A percentile compares a stretch with the other conserved stretches of the same genome.
phyloP scores from a whole-genome alignment of 2,329 filamentous ascomycete genomes.

The Sarocladiaceae sp. region DNA sequence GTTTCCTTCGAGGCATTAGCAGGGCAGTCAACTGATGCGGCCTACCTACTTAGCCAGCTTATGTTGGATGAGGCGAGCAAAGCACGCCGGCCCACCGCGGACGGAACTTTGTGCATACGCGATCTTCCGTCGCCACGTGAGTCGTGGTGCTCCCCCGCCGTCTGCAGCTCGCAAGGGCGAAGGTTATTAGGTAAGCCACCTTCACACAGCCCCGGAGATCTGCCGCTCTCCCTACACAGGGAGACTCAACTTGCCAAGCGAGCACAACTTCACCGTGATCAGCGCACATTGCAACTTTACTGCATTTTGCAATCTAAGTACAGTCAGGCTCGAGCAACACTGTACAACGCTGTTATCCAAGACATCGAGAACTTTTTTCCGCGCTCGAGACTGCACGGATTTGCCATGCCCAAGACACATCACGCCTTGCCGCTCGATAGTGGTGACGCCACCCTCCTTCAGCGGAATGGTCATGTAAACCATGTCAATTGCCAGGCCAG shows the following conservation, averaged over 20 bases:
- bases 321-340: no score
- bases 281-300: not conserved
- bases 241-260: not conserved
- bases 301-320: not conserved
- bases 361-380: no score
- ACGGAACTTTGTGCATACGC: constrained; percentile 18
- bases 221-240: not conserved
- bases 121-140: constrained; percentile 32
- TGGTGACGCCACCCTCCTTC: not conserved
- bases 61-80: not conserved
- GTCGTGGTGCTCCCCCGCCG: constrained; percentile 8
- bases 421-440: constrained; percentile 8
- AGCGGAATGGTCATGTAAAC: not conserved
- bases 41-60: no score
- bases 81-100: constrained; percentile 2
- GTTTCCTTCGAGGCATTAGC: no score
- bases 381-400: no score
- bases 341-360: no score
- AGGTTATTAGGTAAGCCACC: constrained; percentile 6
- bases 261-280: no score
- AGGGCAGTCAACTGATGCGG: no score
- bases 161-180: not conserved
- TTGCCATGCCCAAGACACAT: not conserved
- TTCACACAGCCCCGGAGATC: not conserved
- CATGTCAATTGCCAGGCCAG: no score